These are phyloP conservation scores for Solanum sitiens DNA, from an alignment of 257 asterid species.

Conservation along the genomic window DNA sequence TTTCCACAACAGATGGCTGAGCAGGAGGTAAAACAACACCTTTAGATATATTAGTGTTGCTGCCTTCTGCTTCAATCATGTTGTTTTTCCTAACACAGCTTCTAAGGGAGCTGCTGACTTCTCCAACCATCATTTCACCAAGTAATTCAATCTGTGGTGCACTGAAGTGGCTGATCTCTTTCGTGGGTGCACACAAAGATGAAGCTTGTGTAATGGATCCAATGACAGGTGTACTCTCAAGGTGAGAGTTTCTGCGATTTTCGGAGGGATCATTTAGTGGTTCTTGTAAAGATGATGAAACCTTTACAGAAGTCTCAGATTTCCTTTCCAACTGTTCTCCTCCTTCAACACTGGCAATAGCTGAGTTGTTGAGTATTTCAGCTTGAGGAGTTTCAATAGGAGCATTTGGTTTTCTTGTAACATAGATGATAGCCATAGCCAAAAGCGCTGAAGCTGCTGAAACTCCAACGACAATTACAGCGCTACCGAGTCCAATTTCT, in stretches of 20 bases:
- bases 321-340: background rate
- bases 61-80: conserved; percentile 13
- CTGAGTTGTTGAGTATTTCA: background rate
- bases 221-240: background rate
- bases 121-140: conserved; percentile 45
- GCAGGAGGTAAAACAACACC: conserved; percentile 1
- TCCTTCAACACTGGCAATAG: background rate
- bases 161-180: conserved; percentile 4
- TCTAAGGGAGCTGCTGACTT: conserved; percentile 12
- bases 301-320: conserved; percentile 4
- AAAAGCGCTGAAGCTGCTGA: conserved; percentile 1
- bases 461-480: conserved; percentile 11
- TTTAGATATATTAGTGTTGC: conserved; percentile 7
- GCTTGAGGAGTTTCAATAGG: conserved; percentile 3
- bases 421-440: conserved; percentile 16
- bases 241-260: background rate
- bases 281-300: background rate
- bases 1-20: background rate
- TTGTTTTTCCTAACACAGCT: conserved; percentile 2
- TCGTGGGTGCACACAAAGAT: background rate
- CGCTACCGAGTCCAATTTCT: conserved; percentile 4
- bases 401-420: conserved; percentile 9
- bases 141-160: conserved; percentile 48
- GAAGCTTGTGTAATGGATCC: conserved; percentile 18
- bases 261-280: background rate